Base-by-base conservation (phyloP, 2,329 filamentous ascomycete genomes). In the Exophiala dermatitidis region DNA sequence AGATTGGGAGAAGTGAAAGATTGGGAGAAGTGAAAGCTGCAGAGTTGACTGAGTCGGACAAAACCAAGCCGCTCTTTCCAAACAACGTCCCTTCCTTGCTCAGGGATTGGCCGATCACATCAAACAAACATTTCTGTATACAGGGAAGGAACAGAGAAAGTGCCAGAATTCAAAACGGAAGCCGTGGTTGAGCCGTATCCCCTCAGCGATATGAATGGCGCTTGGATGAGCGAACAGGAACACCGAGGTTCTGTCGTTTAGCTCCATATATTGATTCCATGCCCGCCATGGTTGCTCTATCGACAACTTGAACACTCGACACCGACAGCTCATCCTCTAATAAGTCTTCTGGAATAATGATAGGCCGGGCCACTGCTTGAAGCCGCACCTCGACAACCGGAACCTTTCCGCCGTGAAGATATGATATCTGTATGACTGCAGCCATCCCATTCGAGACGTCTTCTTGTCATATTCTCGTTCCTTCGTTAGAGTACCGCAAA, bases 401-500 rank as follows among this genome's bases (percentile, higher is more conserved):
- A 19, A 19, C 19, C 19, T 19, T 19, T 19, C 19, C 19, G 19
- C 19, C 19, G 19, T 19, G 19, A 19, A 19, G 19, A 19, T 19
- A 19, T 19, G 19, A 19, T 19, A 19, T 19, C 19, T 19, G 19
- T 19, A 19, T 19, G 19, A 19, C 19, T 19, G 19, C 19, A 19
- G 19, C 19, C 19, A 19, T 19, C 19, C 19, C 19, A 19, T 19
- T 19, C 38, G 33, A 42, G 12, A 30, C 9, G 31, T 2, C 12
- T 19, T 38, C 19, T 10, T n/a, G 28, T n/a, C 19, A 19, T 19
- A 19, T 19, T 19, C 19, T 19, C 19, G 19, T 19, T 19, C 19
- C 19, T 19, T 19, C 19, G 19, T 67, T 58, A 90, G 33, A 90
- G 66, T 10, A 90, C 76, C 5, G 90, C 89, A 75, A 93, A 95